Percentiles rank a stretch among this genome's conserved stretches.
Evolutionary conservation across 805 yeast species (phyloP).

Genomic region (Starmerella kuoi): DNA sequence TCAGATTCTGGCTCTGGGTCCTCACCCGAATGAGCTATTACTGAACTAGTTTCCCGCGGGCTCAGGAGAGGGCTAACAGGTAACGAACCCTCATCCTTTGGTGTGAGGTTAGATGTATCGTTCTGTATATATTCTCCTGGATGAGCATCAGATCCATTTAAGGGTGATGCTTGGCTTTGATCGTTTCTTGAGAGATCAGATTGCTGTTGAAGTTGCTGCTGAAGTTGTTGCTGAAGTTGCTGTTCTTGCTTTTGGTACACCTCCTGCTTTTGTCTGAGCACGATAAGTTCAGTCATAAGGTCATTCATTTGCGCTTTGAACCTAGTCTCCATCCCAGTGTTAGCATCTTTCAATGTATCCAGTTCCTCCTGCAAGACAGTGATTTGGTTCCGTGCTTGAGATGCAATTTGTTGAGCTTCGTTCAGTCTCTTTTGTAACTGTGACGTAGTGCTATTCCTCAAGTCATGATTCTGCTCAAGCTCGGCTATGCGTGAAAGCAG

Average conservation of each 20-base stretch:
- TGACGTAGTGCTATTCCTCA: neutral
- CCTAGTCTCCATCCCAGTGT: neutral
- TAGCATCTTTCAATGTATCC: neutral
- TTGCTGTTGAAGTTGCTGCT: too few relatives aligned
- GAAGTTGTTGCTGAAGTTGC: neutral
- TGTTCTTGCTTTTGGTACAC: neutral
- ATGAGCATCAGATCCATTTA: neutral
- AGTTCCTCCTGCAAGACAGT: constrained; percentile 12
- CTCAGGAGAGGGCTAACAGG: neutral
- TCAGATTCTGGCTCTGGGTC: neutral
- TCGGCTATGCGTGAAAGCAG: constrained; percentile 39
- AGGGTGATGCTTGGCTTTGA: neutral
- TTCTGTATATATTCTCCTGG: neutral
- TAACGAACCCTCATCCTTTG: neutral
- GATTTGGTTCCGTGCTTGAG: constrained; percentile 7
- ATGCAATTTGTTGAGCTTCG: constrained; percentile 11
- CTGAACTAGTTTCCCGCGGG: neutral
- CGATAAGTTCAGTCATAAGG: neutral
- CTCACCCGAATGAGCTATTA: neutral
- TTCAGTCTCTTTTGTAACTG: constrained; percentile 11
- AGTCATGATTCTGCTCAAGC: constrained; percentile 12
- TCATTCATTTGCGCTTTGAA: constrained; percentile 1
- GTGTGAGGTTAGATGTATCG: neutral
- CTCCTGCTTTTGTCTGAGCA: too few relatives aligned
- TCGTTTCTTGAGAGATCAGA: neutral